Base-by-base conservation (phyloP, 129 eudicot genomes). In the Arctium lappa region DNA sequence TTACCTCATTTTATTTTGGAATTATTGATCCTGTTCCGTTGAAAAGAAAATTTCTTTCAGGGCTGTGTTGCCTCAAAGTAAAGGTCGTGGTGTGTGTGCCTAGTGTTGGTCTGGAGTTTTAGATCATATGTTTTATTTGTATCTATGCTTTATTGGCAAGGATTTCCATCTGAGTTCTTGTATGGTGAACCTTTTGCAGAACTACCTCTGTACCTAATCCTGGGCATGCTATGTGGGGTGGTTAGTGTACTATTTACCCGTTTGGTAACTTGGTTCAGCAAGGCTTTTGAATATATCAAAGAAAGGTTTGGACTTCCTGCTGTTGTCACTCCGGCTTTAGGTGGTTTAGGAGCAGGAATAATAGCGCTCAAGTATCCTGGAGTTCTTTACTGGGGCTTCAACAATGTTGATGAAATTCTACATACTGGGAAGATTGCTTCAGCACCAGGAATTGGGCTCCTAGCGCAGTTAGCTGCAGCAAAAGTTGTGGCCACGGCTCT, bases 161-260 rank as follows among this genome's bases (percentile, higher is more conserved):
- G 27, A 16, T 18, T 60, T 60, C 44, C 9, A 10, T 37, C 76
- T 78, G 31, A 76, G 40, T 48, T 44, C 27, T 75, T 75, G 18
- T 40, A 9, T 80, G 11, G 38, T 77, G 32, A 50, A 71, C 37
- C 76, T 83, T 36, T 22, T 85, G 84, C 97, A 92, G 99, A 95
- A 82, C 89, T 95, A 81, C 99, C 99, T 37, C 81, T 95, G 68
- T 95, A 95, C 88, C 86, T 95, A 53, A 95, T 95, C 56, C 82
- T 95, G 87, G 99, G 99, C 69, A 95, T 93, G 99, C 86, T 95
- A 37, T 95, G 99, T 79, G 99, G 99, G 86, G 99, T 91, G 60
- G 99, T 95, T 77, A 93, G 99, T 80, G 98, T 95, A 80, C 85
- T 84, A 31, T 95, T 95, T 77, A 88, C 95, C 83, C 97, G 93